Conservation (phyloP, 2,329 filamentous ascomycete species). For the Colletotrichum cereale region DNA sequence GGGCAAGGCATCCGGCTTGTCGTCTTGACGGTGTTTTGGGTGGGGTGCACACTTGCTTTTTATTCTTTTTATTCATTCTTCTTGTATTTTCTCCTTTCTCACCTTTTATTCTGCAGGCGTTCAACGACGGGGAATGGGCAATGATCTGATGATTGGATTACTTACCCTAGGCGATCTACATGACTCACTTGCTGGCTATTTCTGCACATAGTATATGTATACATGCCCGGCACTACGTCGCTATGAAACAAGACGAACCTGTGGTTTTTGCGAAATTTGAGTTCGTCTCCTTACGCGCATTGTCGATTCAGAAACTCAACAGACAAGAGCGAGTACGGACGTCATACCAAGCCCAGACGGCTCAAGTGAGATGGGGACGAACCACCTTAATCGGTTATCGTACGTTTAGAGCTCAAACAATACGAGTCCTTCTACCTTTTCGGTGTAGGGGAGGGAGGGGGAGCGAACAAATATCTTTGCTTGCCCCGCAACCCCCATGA, state of each 20-base stretch:
- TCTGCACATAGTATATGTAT: neutral
- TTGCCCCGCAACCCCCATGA: neutral
- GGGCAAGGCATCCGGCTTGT: constrained; percentile 34
- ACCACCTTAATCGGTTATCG: neutral
- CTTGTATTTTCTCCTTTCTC: neutral
- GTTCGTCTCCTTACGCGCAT: constrained; percentile 3
- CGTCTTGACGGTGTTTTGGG: constrained; percentile 37
- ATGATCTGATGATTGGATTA: constrained; percentile 36
- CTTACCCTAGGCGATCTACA: constrained; percentile 31
- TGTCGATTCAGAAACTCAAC: too few relatives aligned
- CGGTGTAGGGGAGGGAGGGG: neutral
- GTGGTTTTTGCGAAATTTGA: neutral
- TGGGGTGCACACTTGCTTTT: neutral
- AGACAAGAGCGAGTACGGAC: neutral
- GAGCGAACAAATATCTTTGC: neutral
- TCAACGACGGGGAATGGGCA: constrained; percentile 25
- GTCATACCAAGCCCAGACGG: neutral
- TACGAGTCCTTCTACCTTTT: neutral
- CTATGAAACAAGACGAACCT: constrained; percentile 31
- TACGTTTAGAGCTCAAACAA: neutral
- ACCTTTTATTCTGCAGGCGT: constrained; percentile 16
- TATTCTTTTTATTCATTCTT: too few relatives aligned
- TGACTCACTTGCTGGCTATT: constrained; percentile 29
- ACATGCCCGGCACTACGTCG: constrained; percentile 8
- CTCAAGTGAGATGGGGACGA: neutral